A percentile compares a stretch with the other conserved stretches of the same genome.
These are phyloP conservation scores for Aspergillus carbonarius DNA, from an alignment of 2,329 filamentous ascomycete species.

Conservation along the genomic window DNA sequence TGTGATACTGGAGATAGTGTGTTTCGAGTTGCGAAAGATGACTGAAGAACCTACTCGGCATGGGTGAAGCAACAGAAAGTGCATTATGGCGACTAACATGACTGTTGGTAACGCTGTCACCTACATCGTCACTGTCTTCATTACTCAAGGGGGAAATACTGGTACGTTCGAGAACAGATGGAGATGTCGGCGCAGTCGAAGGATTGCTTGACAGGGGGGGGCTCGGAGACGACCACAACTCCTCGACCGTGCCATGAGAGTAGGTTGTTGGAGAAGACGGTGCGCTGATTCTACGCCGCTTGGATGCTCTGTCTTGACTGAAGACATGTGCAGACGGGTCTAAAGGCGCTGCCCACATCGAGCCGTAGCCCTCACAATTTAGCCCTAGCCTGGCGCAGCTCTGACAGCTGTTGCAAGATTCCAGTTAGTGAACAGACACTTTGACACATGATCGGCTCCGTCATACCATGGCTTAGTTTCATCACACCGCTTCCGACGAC, in stretches of 20 bases:
- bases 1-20: slow-evolving; percentile 40
- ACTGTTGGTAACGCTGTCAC: not conserved
- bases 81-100: not conserved
- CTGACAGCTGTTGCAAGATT: slow-evolving; percentile 26
- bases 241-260: slow-evolving; percentile 15
- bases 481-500: slow-evolving; percentile 39
- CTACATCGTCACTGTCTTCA: not conserved
- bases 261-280: slow-evolving; percentile 18
- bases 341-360: slow-evolving; percentile 37
- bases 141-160: not conserved
- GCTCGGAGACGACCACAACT: slow-evolving; percentile 9
- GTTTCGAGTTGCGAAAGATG: slow-evolving; percentile 32
- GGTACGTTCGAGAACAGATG: slow-evolving; percentile 1
- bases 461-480: slow-evolving; percentile 37
- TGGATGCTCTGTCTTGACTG: slow-evolving; percentile 19
- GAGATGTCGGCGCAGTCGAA: slow-evolving; percentile 1
- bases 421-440: not conserved
- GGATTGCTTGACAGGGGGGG: slow-evolving; percentile 2
- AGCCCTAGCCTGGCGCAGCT: slow-evolving; percentile 36
- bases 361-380: slow-evolving; percentile 39
- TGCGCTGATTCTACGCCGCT: slow-evolving; percentile 22
- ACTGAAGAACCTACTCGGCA: slow-evolving; percentile 20
- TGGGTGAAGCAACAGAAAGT: slow-evolving; percentile 14
- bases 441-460: not conserved
- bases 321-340: slow-evolving; percentile 34